Evolutionary conservation across 345 rosid species (phyloP).

Genomic region (Psidium guajava): DNA sequence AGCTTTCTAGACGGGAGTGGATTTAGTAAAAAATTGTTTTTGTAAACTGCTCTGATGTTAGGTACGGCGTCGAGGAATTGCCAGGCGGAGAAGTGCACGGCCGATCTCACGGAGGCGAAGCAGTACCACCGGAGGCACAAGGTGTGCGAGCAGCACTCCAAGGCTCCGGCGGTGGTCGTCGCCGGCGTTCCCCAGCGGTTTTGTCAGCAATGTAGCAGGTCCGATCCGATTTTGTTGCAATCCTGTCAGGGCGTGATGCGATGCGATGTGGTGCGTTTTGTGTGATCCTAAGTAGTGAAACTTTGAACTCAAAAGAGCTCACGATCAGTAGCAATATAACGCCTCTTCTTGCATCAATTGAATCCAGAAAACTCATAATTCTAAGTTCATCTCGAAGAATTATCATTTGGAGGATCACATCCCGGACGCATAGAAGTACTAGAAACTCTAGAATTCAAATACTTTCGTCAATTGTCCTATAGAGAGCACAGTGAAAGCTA

Average conservation of each 20-base stretch:
- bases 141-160: constrained; percentile 69
- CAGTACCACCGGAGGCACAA: constrained; percentile 59
- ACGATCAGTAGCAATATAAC: not conserved
- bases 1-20: not conserved
- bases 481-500: not conserved
- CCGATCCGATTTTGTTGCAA: not conserved
- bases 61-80: constrained; percentile 32
- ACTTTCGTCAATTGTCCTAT: not conserved
- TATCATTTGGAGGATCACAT: not conserved
- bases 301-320: not conserved
- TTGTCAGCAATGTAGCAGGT: constrained; percentile 89
- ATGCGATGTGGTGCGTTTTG: not conserved
- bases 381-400: not conserved
- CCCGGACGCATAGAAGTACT: not conserved
- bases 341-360: not conserved
- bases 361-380: not conserved
- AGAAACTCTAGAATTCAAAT: not conserved
- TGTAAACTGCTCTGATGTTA: not conserved
- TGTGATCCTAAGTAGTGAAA: not conserved
- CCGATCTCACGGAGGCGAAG: constrained; percentile 47
- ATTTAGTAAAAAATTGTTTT: not conserved
- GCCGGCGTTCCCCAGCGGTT: constrained; percentile 53
- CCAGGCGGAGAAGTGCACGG: constrained; percentile 50
- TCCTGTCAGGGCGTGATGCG: not conserved
- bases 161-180: constrained; percentile 53